Evolutionary conservation across 1,284 basidiomycete genomes (phyloP), one percentile per base, ranked within the genome.

Genomic region (Boletellus sp.): DNA sequence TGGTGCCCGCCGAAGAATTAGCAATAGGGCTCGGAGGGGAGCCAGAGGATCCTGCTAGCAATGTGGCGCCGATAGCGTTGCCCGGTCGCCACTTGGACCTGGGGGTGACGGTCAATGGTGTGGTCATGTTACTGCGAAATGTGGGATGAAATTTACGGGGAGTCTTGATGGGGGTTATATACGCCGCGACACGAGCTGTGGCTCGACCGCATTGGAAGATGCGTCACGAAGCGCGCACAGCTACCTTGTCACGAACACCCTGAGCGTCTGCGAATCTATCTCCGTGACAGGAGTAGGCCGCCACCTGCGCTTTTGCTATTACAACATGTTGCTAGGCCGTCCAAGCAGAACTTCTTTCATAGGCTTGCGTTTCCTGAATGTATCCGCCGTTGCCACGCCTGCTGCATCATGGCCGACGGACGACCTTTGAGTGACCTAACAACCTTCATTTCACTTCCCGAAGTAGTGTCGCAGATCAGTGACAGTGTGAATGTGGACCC

Each of bases 381-480:
- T 37, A 39, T 47, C 36, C 55, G 26, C 50, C 15, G n/a, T 21
- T 21, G 39, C 37, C 15, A 38, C 13, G 28, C 24, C 21, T 16
- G 15, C 6, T 8, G 6, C 11, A 26, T 18, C n/a, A 16, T 11
- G 36, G 26, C 15, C 21, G 37, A 26, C 8, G 19, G 21, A 40
- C 39, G 10, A 40, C 39, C 13, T 26, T 16, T 24, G 21, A 24
- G 3, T 24, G 24, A 21, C 44, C 35, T 46, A 8, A 18, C 24
- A 28, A 26, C 33, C 18, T 15, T 26, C 18, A 21, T 30, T 12
- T 7, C 26, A 11, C n/a, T 43, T 37, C 39, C 46, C n/a, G 16
- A 45, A 56, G 24, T 3, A 26, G 35, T 11, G 39, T n/a, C 35
- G 49, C 44, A 55, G 54, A 51, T 54, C n/a, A n/a, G 24, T 15